Conservation (phyloP, 176 grass and related monocot species). For the maize (Zea mays) region DNA sequence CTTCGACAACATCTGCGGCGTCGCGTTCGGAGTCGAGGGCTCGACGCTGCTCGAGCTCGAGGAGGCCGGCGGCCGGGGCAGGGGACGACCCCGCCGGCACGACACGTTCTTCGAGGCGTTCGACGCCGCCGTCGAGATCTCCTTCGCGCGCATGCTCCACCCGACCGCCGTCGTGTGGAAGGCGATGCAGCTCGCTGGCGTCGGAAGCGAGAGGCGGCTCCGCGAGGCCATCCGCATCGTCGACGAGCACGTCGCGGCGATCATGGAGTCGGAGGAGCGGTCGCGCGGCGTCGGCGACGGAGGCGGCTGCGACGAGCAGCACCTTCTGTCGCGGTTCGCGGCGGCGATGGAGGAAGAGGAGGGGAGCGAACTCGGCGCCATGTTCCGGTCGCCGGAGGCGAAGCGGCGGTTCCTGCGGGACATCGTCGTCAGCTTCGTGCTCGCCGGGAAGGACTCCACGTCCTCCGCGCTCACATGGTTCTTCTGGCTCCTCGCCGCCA, state of each 20-base stretch:
- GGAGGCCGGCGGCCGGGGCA: not conserved
- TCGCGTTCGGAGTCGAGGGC: constrained; percentile 59
- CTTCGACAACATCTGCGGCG: constrained; percentile 60
- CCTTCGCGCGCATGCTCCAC: constrained; percentile 55
- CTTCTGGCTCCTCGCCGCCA: constrained; percentile 68
- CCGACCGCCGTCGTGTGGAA: constrained; percentile 51
- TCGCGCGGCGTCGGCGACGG: not conserved
- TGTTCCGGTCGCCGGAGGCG: constrained; percentile 37
- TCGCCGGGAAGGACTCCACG: constrained; percentile 66
- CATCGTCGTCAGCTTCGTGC: constrained; percentile 63
- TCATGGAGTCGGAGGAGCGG: constrained; percentile 20
- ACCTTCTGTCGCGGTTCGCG: constrained; percentile 71
- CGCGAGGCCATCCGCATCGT: constrained; percentile 44
- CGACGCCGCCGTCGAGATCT: constrained; percentile 59
- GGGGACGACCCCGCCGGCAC: not conserved
- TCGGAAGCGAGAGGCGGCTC: constrained; percentile 59
- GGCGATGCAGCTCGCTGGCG: constrained; percentile 40
- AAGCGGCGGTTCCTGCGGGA: constrained; percentile 68
- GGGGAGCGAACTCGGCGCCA: constrained; percentile 34
- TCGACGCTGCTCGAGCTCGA: constrained; percentile 17
- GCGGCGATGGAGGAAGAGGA: constrained; percentile 41
- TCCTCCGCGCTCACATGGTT: constrained; percentile 65
- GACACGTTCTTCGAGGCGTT: constrained; percentile 55
- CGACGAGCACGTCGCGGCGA: constrained; percentile 45
- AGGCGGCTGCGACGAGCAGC: constrained; percentile 15